Base-by-base conservation (phyloP, 1,139 yeast species). In the Yamadazyma oceani region DNA sequence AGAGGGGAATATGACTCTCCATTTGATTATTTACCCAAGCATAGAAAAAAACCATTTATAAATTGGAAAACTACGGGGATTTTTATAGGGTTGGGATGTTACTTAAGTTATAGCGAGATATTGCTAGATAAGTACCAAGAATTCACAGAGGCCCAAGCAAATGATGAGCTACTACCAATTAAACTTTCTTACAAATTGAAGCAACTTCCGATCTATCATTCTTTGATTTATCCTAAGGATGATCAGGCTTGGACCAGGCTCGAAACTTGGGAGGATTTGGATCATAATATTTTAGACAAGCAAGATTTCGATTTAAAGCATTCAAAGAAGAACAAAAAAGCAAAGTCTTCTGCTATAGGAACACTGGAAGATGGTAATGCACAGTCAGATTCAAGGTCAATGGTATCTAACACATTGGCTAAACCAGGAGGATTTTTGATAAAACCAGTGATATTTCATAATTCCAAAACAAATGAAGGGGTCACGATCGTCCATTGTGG, bases 351-450 rank as follows among this genome's bases (percentile, higher is more conserved):
- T n/a, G n/a, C n/a, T n/a, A n/a, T n/a, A n/a, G n/a, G n/a, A n/a
- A n/a, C n/a, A n/a, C n/a, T n/a, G n/a, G n/a, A n/a, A n/a, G n/a
- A n/a, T n/a, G n/a, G n/a, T n/a, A n/a, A n/a, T n/a, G 24, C 5
- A 23, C 21, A 13, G 12, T 13, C 17, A 17, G 22, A 25, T 2
- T 9, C 30, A 13, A 22, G 17, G 2, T 54, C 53, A 11, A 54
- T 57, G 42, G 57, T 62, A 8, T 62, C 64, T 17, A 63, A 59
- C 34, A 65, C 71, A 1, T 58, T 70, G 36, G 62, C 68, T 3
- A 62, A 63, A 37, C 90, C 95, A 0, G 96, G 96, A 3, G 95
- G 90, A 0, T 73, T 89, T 39, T 74, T 88, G 7, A 73, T 86
- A 32, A 77, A 82, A 33, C 96, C 96, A 2, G 68, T 80, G 16